A percentile compares a stretch with the other conserved stretches of the same genome.
These are phyloP conservation scores for Yamadazyma paraphyllophila DNA, from an alignment of 805 yeast species.

Conservation along the genomic window DNA sequence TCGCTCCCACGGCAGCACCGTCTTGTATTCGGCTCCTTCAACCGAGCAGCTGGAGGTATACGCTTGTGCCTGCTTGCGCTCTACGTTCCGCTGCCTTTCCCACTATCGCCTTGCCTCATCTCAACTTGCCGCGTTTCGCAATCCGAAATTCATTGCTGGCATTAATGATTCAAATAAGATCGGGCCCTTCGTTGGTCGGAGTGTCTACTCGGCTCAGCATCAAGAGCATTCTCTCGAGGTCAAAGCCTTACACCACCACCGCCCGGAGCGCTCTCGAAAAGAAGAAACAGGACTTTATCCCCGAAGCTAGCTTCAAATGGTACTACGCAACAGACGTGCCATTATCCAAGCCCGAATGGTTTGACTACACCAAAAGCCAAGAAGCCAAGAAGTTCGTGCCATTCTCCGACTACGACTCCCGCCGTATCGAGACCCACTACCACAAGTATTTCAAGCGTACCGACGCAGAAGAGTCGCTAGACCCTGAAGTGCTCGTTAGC, in stretches of 20 bases:
- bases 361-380: constrained; percentile 48
- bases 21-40: too few species aligned
- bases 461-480: background rate
- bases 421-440: constrained; percentile 54
- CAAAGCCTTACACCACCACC: constrained; percentile 11
- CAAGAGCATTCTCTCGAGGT: constrained; percentile 1
- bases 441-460: constrained; percentile 20
- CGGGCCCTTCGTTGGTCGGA: background rate
- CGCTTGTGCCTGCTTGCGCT: too few species aligned
- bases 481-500: constrained; percentile 54
- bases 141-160: background rate
- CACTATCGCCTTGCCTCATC: too few species aligned
- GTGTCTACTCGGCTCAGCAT: constrained; percentile 5
- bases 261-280: constrained; percentile 8
- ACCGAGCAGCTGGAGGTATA: too few species aligned
- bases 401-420: constrained; percentile 63
- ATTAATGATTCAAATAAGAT: constrained; percentile 2
- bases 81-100: too few species aligned
- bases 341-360: constrained; percentile 59
- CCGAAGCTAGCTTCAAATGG: constrained; percentile 49
- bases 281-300: constrained; percentile 8
- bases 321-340: constrained; percentile 84
- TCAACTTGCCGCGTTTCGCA: background rate
- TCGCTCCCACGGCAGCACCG: too few species aligned
- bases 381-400: constrained; percentile 62